Percentiles rank a stretch among this genome's conserved stretches.
Conservation (phyloP, 1,284 basidiomycete genomes). For the Blastosporella zonata region DNA sequence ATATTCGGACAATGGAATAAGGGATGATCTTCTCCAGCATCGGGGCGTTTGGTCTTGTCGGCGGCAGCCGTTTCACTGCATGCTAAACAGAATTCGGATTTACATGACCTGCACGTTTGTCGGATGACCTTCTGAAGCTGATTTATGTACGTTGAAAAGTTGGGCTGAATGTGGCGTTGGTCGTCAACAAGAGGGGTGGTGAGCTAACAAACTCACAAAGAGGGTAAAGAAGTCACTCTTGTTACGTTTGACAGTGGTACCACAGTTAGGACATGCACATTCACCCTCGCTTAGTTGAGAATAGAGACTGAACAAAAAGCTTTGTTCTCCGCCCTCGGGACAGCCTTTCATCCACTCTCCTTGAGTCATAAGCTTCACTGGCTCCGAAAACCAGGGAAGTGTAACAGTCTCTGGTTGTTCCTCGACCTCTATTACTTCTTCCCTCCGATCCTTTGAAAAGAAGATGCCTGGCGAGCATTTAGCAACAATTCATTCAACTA, state of each 20-base stretch:
- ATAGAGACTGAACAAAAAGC: slow-evolving; percentile 83
- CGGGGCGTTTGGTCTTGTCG: slow-evolving; percentile 39
- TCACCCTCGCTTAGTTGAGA: slow-evolving; percentile 61
- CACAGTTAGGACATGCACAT: slow-evolving; percentile 74
- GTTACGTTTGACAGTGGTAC: slow-evolving; percentile 51
- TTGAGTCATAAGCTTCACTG: slow-evolving; percentile 72
- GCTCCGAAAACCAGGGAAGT: slow-evolving; percentile 43
- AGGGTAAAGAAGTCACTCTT: slow-evolving; percentile 81
- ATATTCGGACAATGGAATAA: slow-evolving; percentile 86
- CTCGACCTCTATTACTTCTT: slow-evolving; percentile 84
- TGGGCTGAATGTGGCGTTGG: slow-evolving; percentile 43
- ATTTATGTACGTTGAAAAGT: slow-evolving; percentile 68
- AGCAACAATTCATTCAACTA: neutral
- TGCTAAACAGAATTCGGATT: slow-evolving; percentile 72
- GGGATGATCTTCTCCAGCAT: slow-evolving; percentile 45
- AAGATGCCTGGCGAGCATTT: slow-evolving; percentile 61
- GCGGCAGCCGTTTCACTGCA: slow-evolving; percentile 70
- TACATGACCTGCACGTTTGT: slow-evolving; percentile 64
- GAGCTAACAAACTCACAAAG: slow-evolving; percentile 53
- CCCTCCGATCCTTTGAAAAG: slow-evolving; percentile 86
- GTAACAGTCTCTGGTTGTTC: slow-evolving; percentile 63
- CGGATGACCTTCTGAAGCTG: slow-evolving; percentile 59
- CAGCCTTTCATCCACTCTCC: slow-evolving; percentile 97
- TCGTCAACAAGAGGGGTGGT: neutral
- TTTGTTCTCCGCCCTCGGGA: slow-evolving; percentile 88